Evolutionary conservation across 2,329 filamentous ascomycete species (phyloP).

Genomic region (Xylariaceae sp.): DNA sequence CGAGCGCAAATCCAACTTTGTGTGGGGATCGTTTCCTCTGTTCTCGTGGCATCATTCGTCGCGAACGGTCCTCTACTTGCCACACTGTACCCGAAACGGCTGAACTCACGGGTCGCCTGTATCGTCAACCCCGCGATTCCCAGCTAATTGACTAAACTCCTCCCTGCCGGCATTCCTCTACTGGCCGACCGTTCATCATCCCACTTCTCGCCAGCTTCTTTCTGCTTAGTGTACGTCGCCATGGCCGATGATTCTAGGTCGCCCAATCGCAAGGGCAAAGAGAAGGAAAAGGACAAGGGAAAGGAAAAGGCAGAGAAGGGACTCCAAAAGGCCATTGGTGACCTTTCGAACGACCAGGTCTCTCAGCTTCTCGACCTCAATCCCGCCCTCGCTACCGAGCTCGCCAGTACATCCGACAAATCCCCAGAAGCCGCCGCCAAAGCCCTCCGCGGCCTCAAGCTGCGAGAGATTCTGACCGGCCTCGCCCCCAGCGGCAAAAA

Average conservation of each 20-base stretch:
- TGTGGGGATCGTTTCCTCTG: too few species aligned
- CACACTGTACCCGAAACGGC: too few species aligned
- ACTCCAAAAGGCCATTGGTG: slow-evolving; percentile 44
- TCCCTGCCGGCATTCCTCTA: too few species aligned
- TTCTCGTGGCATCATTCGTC: too few species aligned
- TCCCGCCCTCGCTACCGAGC: slow-evolving; percentile 62
- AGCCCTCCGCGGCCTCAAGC: slow-evolving; percentile 56
- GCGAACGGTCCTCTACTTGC: too few species aligned
- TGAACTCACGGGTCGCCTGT: too few species aligned
- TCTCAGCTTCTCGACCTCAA: slow-evolving; percentile 65
- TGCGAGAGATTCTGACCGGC: slow-evolving; percentile 69
- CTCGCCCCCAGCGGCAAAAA: slow-evolving; percentile 77
- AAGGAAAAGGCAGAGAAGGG: slow-evolving; percentile 51
- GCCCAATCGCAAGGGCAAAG: slow-evolving; percentile 42
- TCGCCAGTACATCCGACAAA: slow-evolving; percentile 35
- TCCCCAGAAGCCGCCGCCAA: slow-evolving; percentile 38
- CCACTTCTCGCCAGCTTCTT: not conserved
- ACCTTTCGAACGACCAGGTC: slow-evolving; percentile 52
- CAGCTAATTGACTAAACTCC: too few species aligned
- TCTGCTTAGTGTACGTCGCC: slow-evolving; percentile 1
- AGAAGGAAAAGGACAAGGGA: slow-evolving; percentile 35
- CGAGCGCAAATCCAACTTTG: too few species aligned
- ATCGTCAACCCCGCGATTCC: too few species aligned
- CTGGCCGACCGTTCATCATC: too few species aligned
- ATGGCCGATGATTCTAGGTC: slow-evolving; percentile 57